These are phyloP conservation scores for Schizochytrium sp. DNA, from an alignment of 108 stramenopile species.

Conservation along the genomic window DNA sequence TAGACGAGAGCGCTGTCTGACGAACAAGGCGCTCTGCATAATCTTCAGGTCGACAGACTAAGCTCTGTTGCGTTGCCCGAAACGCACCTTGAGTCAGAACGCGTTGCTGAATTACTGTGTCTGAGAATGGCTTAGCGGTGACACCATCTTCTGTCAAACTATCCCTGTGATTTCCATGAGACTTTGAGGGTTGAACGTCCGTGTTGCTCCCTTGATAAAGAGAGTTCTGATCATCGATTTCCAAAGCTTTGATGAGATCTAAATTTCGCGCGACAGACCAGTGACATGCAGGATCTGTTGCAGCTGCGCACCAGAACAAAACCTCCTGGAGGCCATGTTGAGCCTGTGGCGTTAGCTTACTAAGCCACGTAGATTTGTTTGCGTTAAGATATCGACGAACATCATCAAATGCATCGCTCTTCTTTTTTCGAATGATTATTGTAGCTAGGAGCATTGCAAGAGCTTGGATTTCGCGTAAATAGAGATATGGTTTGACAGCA, in stretches of 20 bases:
- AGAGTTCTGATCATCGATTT: not conserved
- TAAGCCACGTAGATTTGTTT: not conserved
- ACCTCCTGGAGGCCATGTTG: not conserved
- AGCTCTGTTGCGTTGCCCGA: not conserved
- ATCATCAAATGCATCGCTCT: not conserved
- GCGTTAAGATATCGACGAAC: not conserved
- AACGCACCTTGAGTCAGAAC: conserved; percentile 13
- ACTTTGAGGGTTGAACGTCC: not conserved
- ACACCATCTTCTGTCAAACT: not conserved
- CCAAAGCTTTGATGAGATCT: not conserved
- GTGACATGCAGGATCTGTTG: not conserved
- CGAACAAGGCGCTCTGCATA: not conserved
- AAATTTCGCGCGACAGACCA: conserved; percentile 8
- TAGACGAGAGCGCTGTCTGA: not conserved
- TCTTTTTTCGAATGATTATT: not conserved
- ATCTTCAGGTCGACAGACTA: not conserved
- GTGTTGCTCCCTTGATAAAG: not conserved
- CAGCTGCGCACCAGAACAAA: conserved; percentile 15
- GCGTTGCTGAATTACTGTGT: not conserved
- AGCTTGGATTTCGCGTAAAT: not conserved
- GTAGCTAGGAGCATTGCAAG: not conserved
- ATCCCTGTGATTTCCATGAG: not conserved
- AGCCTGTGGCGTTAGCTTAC: not conserved
- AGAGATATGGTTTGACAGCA: not conserved
- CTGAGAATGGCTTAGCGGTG: not conserved